Percentiles rank a stretch among this genome's conserved stretches.
Conservation (phyloP, 2,329 filamentous ascomycete genomes). For the Neonectria magnoliae region DNA sequence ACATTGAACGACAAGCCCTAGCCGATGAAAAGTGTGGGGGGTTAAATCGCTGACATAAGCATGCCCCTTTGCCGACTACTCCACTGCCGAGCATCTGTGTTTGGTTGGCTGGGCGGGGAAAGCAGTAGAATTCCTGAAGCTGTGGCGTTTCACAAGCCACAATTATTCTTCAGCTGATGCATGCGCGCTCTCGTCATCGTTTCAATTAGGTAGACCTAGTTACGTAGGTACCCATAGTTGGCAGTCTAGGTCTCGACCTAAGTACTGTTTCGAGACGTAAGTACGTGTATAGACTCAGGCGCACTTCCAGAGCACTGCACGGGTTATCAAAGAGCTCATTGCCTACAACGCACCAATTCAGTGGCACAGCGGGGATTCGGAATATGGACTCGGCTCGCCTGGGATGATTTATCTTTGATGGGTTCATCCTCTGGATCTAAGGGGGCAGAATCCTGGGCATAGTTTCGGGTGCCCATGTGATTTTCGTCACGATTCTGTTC, state of each 20-base stretch:
- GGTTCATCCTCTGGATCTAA: not conserved
- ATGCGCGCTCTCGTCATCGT: not conserved
- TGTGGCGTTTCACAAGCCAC: not conserved
- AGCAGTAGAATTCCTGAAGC: not conserved
- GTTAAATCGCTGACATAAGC: slow-evolving; percentile 33
- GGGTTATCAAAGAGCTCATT: not conserved
- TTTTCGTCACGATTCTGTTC: not conserved
- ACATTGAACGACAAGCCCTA: slow-evolving; percentile 41
- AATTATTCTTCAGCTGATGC: not conserved
- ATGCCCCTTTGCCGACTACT: not conserved
- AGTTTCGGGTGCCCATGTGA: not conserved
- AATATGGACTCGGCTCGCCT: not conserved
- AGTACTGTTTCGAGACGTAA: no score
- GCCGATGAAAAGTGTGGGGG: slow-evolving; percentile 32
- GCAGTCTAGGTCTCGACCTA: no score
- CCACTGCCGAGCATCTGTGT: no score
- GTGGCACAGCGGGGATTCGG: no score
- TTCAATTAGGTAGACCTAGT: no score
- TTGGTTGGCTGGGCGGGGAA: no score
- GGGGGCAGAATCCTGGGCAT: not conserved
- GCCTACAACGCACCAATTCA: not conserved
- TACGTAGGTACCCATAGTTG: no score
- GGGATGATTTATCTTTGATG: not conserved
- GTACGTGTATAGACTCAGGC: no score
- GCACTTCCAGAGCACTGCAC: no score